A percentile compares a stretch with the other conserved stretches of the same genome.
Conservation (phyloP, 2,329 filamentous ascomycete species). For the Aureobasidium sp. region DNA sequence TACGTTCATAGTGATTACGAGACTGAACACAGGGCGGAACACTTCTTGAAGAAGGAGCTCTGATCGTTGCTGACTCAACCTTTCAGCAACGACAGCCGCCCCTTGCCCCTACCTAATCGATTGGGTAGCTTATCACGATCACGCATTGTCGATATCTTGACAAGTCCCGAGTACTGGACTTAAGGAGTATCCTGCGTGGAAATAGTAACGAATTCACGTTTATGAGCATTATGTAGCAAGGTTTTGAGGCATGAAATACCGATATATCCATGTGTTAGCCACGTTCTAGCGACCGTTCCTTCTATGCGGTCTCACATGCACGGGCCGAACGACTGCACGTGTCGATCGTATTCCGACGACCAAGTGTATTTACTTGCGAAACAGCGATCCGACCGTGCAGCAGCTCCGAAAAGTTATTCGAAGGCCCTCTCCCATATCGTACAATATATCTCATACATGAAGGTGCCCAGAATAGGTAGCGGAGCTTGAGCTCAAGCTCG, state of each 20-base stretch:
- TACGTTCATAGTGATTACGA: conserved; percentile 98
- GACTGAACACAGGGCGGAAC: conserved; percentile 90
- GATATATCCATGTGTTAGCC: background rate
- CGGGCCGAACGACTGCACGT: conserved; percentile 5
- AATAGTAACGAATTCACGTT: background rate
- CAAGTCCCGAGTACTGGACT: background rate
- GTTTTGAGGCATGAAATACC: background rate
- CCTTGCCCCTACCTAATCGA: background rate
- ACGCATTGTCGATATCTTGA: background rate
- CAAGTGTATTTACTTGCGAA: background rate
- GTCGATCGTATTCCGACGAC: background rate
- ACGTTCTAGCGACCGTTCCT: conserved; percentile 3
- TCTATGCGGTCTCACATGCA: background rate
- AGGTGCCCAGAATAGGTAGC: background rate
- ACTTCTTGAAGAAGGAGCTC: conserved; percentile 60
- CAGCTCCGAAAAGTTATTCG: background rate
- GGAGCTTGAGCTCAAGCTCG: background rate
- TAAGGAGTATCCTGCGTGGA: background rate
- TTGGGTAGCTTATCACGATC: background rate
- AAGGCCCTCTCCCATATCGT: background rate
- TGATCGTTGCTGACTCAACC: conserved; percentile 25
- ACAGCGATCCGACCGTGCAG: background rate
- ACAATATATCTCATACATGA: background rate
- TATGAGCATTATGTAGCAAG: background rate
- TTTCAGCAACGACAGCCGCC: background rate